phyloP scores from a whole-genome alignment of 1,139 yeast genomes.

The Pichia sp. region DNA sequence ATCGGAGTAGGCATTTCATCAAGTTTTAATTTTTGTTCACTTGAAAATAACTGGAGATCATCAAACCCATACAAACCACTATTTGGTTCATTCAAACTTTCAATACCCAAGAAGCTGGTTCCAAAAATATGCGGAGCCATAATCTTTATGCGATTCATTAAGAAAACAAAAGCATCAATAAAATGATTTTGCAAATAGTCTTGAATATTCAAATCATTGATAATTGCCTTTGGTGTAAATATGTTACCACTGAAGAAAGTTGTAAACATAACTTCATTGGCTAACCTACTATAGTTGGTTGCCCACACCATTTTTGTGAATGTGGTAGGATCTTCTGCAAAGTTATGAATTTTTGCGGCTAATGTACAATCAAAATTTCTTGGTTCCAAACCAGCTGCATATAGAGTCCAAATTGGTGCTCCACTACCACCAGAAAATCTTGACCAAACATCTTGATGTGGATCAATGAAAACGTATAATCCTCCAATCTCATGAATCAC shows the following conservation, averaged over 20 bases:
- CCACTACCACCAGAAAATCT: conserved; percentile 91
- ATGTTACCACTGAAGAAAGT: conserved; percentile 71
- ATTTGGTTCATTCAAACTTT: conserved; percentile 84
- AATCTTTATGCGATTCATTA: conserved; percentile 46
- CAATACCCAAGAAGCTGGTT: conserved; percentile 59
- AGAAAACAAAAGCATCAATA: conserved; percentile 45
- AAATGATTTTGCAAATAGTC: conserved; percentile 65
- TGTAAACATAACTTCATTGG: conserved; percentile 77
- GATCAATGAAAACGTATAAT: conserved; percentile 73
- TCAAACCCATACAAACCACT: conserved; percentile 53
- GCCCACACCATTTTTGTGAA: conserved; percentile 93
- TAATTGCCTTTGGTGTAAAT: conserved; percentile 63
- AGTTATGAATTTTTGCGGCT: conserved; percentile 70
- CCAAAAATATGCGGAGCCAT: conserved; percentile 50
- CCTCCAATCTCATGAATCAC: conserved; percentile 62
- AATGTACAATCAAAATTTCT: conserved; percentile 55
- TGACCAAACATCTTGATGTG: conserved; percentile 96
- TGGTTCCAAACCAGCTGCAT: conserved; percentile 90
- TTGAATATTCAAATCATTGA: conserved; percentile 73
- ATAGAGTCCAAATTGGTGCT: conserved; percentile 92
- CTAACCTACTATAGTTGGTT: conserved; percentile 73
- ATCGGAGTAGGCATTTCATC: conserved; percentile 65
- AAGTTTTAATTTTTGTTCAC: conserved; percentile 49
- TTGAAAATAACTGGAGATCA: conserved; percentile 43
- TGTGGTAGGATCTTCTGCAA: conserved; percentile 36